These are phyloP conservation scores for Arachis hypogaea DNA, from an alignment of 306 rosid species.

Conservation along the genomic window DNA sequence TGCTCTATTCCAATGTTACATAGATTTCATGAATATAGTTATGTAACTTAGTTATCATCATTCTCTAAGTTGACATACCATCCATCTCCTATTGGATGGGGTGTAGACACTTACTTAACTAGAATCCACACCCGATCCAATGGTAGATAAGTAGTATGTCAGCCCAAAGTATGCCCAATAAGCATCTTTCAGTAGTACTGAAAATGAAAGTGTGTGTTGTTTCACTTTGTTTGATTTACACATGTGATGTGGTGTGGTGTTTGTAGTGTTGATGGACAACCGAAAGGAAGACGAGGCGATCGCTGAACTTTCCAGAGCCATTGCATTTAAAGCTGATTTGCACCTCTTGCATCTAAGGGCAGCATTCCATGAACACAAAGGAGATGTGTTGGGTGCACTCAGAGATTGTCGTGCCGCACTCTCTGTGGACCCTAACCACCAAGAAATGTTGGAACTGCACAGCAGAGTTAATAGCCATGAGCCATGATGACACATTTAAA, in stretches of 20 bases:
- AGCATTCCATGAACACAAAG: conserved; percentile 86
- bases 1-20: not conserved
- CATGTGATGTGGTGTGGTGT: not conserved
- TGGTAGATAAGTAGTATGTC: too few relatives aligned
- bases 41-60: too few relatives aligned
- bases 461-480: conserved; percentile 85
- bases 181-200: not conserved
- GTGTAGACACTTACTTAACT: too few relatives aligned
- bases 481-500: conserved; percentile 50
- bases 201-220: not conserved
- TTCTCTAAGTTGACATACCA: too few relatives aligned
- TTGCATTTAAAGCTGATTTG: conserved; percentile 88
- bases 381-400: conserved; percentile 74
- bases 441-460: conserved; percentile 93
- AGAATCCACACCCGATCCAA: too few relatives aligned
- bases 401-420: conserved; percentile 96
- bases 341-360: conserved; percentile 94
- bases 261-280: conserved; percentile 85
- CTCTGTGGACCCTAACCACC: conserved; percentile 88
- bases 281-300: conserved; percentile 87
- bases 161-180: too few relatives aligned
- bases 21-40: not conserved
- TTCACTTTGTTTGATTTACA: not conserved
- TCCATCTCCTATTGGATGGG: too few relatives aligned
- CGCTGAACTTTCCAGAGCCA: conserved; percentile 82